phyloP scores from a whole-genome alignment of 106 monocot genomes.

The Apostasia shenzhenica region DNA sequence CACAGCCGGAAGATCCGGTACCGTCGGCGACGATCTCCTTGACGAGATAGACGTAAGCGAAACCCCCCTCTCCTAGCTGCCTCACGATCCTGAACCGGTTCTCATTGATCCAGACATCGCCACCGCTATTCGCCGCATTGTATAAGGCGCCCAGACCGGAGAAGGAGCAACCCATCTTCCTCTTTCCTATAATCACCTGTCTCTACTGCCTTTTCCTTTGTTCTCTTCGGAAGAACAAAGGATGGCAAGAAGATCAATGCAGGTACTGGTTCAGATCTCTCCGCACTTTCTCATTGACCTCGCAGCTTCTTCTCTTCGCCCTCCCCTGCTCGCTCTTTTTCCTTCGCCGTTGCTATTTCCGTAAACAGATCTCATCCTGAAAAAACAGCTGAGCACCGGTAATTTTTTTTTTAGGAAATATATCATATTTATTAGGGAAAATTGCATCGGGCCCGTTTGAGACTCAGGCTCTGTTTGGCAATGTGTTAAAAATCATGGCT shows the following conservation, averaged over 20 bases:
- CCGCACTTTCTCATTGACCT: conserved; percentile 3
- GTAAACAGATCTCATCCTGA: conserved; percentile 1
- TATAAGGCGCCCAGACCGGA: conserved; percentile 88
- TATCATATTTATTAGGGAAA: too few relatives aligned
- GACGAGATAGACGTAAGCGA: conserved; percentile 86
- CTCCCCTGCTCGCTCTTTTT: not conserved
- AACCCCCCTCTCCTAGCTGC: conserved; percentile 92
- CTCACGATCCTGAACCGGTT: conserved; percentile 79
- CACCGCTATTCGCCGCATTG: conserved; percentile 76
- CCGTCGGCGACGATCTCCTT: conserved; percentile 53
- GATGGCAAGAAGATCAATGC: not conserved
- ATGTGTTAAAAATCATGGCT: too few relatives aligned
- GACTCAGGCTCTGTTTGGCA: too few relatives aligned
- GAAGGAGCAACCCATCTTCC: conserved; percentile 88
- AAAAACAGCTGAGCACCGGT: not conserved
- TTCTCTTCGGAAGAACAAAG: not conserved
- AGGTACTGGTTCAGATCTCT: not conserved
- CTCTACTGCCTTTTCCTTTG: not conserved
- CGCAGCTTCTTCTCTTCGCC: not conserved
- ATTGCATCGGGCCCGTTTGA: too few relatives aligned
- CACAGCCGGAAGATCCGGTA: conserved; percentile 1
- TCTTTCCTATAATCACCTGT: not conserved
- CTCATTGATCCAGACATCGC: conserved; percentile 98
- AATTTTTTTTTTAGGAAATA: too few relatives aligned
- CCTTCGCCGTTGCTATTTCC: not conserved